phyloP scores from a whole-genome alignment of 164 flowering plant genomes.

The Protea cynaroides region DNA sequence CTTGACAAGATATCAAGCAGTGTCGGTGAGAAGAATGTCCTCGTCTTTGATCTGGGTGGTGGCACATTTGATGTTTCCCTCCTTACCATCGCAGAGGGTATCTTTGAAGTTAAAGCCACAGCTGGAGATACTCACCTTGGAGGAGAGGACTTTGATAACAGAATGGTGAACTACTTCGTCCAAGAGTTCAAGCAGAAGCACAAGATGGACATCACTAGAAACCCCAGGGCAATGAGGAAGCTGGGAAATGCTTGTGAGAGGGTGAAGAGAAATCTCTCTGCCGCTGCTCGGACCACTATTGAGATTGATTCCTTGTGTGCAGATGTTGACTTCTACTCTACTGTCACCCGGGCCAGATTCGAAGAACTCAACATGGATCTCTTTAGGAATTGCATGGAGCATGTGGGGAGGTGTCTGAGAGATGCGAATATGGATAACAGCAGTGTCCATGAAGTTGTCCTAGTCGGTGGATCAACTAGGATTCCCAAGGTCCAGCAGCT shows the following conservation, averaged over 20 bases:
- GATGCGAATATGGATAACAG: slow-evolving; percentile 78
- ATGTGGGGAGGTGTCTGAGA: slow-evolving; percentile 68
- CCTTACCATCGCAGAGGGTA: slow-evolving; percentile 63
- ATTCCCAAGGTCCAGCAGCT: slow-evolving; percentile 32
- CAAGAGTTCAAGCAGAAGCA: slow-evolving; percentile 67
- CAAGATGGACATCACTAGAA: slow-evolving; percentile 61
- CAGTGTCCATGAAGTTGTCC: slow-evolving; percentile 52
- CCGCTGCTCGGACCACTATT: slow-evolving; percentile 18
- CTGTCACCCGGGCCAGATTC: slow-evolving; percentile 28
- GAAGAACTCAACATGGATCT: no score
- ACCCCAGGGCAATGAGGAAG: slow-evolving; percentile 61
- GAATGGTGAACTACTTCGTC: slow-evolving; percentile 66
- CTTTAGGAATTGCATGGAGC: slow-evolving; percentile 73
- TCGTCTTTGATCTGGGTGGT: slow-evolving; percentile 16
- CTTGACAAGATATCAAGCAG: slow-evolving; percentile 59
- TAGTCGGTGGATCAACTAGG: no score
- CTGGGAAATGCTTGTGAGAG: slow-evolving; percentile 61
- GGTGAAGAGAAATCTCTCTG: slow-evolving; percentile 61
- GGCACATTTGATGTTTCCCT: slow-evolving; percentile 17
- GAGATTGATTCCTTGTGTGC: slow-evolving; percentile 15
- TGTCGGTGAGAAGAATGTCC: slow-evolving; percentile 64
- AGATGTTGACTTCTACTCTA: slow-evolving; percentile 61
- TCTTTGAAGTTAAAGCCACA: slow-evolving; percentile 64
- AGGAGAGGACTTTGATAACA: slow-evolving; percentile 15
- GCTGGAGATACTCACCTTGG: slow-evolving; percentile 22